phyloP scores from a whole-genome alignment of 1,284 basidiomycete species.

The Ceratobasidium sp. region DNA sequence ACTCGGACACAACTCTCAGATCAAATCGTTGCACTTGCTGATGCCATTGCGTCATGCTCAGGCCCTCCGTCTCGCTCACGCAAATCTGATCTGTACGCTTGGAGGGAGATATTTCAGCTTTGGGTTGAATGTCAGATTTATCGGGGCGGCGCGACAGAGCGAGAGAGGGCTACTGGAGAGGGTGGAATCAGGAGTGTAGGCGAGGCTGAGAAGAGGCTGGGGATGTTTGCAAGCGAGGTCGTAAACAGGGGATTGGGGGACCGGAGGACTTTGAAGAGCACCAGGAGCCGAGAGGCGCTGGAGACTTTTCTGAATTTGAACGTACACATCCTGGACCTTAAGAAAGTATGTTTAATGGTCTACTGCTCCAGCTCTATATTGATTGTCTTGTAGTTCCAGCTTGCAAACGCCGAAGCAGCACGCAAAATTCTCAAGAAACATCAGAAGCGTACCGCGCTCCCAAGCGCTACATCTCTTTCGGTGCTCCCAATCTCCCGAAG shows the following conservation, averaged over 20 bases:
- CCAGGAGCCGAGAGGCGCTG: conserved; percentile 75
- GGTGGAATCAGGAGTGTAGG: conserved; percentile 61
- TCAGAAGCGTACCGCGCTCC: conserved; percentile 84
- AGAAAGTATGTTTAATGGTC: conserved; percentile 69
- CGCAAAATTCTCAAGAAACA: conserved; percentile 96
- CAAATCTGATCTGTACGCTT: conserved; percentile 85
- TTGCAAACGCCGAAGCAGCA: conserved; percentile 89
- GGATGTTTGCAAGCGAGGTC: conserved; percentile 77
- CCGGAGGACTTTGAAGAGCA: conserved; percentile 70
- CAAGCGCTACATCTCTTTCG: conserved; percentile 51
- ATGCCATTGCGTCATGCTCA: conserved; percentile 70
- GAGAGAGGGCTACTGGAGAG: conserved; percentile 67
- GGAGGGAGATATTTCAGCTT: conserved; percentile 91
- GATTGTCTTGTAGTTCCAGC: conserved; percentile 70
- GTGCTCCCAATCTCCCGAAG: conserved; percentile 52
- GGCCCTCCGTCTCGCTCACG: conserved; percentile 66
- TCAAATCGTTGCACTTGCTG: conserved; percentile 73
- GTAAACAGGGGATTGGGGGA: conserved; percentile 72
- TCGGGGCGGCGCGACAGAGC: conserved; percentile 77
- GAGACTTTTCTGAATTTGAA: conserved; percentile 87
- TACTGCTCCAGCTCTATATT: conserved; percentile 45
- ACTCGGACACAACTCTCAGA: conserved; percentile 75
- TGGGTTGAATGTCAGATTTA: conserved; percentile 92
- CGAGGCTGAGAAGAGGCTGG: conserved; percentile 79
- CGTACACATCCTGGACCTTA: conserved; percentile 84